A percentile compares a stretch with the other conserved stretches of the same genome.
phyloP scores from a whole-genome alignment of 306 rosid species.

The Heteromeles arbutifolia region DNA sequence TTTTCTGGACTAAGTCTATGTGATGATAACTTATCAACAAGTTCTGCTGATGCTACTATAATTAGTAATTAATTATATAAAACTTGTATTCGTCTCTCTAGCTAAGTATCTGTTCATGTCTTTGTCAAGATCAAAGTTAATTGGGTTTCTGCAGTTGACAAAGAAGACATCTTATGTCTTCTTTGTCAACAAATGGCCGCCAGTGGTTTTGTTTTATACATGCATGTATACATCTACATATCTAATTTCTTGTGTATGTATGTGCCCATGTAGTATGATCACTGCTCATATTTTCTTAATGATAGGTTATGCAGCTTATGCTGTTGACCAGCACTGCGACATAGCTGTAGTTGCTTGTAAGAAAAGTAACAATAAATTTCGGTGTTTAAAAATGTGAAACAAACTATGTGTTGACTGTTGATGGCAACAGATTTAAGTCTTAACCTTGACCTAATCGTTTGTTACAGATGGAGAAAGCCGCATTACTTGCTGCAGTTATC shows the following conservation, averaged over 20 bases:
- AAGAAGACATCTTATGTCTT: background rate
- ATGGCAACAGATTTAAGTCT: background rate
- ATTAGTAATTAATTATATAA: background rate
- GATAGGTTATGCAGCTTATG: no score
- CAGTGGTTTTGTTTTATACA: background rate
- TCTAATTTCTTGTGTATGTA: background rate
- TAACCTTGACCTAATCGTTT: conserved; percentile 16
- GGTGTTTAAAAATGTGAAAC: no score
- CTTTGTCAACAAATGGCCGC: background rate
- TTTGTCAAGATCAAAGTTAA: background rate
- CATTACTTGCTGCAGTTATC: conserved; percentile 67
- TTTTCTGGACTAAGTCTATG: background rate
- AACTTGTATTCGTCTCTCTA: background rate
- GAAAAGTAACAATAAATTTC: no score
- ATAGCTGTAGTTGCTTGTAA: no score
- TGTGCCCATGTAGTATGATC: background rate
- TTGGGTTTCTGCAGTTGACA: background rate
- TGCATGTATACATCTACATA: background rate
- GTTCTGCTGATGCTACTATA: background rate
- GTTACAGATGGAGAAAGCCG: conserved; percentile 81
- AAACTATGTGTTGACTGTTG: background rate
- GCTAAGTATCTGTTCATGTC: background rate
- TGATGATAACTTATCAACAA: background rate
- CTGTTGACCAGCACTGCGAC: no score
- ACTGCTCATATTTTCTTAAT: no score